phyloP scores from a whole-genome alignment of 2,329 filamentous ascomycete genomes.

The Fusarium sp. region DNA sequence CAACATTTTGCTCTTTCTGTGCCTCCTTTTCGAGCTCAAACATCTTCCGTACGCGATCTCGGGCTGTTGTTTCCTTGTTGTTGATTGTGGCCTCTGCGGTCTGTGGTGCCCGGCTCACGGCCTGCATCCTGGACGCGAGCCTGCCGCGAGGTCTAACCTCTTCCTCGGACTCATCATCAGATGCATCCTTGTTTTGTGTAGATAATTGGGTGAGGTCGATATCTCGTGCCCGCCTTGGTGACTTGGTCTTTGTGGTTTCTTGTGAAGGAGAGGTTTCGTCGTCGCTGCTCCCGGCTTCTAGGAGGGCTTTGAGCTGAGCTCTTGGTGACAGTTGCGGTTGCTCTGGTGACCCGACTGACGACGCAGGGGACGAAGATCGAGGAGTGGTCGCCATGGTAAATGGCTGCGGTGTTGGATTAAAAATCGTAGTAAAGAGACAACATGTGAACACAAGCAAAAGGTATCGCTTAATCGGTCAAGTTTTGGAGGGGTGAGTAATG shows the following conservation, averaged over 20 bases:
- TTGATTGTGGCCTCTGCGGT: background rate
- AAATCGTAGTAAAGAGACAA: background rate
- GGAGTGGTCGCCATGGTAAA: slow-evolving; percentile 56
- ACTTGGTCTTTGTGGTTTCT: slow-evolving; percentile 17
- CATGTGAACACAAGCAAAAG: background rate
- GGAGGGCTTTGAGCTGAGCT: slow-evolving; percentile 65
- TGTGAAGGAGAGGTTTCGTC: slow-evolving; percentile 50
- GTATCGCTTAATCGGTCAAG: background rate
- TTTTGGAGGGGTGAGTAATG: slow-evolving; percentile 1
- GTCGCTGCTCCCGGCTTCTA: slow-evolving; percentile 62
- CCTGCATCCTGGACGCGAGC: slow-evolving; percentile 73
- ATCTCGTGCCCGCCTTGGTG: slow-evolving; percentile 16
- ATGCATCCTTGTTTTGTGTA: slow-evolving; percentile 57
- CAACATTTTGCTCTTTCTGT: slow-evolving; percentile 41
- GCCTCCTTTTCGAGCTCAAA: slow-evolving; percentile 47
- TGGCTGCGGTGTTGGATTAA: slow-evolving; percentile 4
- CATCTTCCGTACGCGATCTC: slow-evolving; percentile 57
- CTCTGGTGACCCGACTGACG: slow-evolving; percentile 54
- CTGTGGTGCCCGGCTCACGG: slow-evolving; percentile 35
- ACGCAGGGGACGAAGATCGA: slow-evolving; percentile 57
- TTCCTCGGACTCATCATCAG: slow-evolving; percentile 54
- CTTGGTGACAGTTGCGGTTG: slow-evolving; percentile 61
- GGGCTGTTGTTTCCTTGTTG: slow-evolving; percentile 44
- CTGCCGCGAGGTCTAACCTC: slow-evolving; percentile 67
- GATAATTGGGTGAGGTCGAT: slow-evolving; percentile 19